Evolutionary conservation across 768 basidiomycete species (phyloP), one percentile per base, ranked within the genome.

Genomic region (Xerocomellus intermedius): DNA sequence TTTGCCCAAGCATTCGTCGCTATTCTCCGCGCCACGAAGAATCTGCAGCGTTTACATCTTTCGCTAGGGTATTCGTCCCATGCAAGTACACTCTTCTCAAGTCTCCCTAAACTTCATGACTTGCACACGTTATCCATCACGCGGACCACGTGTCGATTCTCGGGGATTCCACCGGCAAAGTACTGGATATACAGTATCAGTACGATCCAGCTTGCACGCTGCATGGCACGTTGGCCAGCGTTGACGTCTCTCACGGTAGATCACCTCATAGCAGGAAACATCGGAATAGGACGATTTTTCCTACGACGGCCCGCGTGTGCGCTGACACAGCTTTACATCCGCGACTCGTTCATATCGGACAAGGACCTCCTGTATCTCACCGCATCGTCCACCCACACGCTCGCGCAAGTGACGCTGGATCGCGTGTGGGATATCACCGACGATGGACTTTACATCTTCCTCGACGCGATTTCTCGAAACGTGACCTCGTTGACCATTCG

Each of bases 241-340:
- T 30, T 59, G 46, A 55, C 48, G 2, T 47, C 43, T 3, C 48
- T 57, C 38, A 38, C 22, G 8, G 33, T 50, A 16, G 28, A 41
- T 17, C 4, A 26, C 16, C n/a, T 51, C 17, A 4, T 1, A 21
- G 45, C n/a, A 21, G 30, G 21, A 32, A 28, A 16, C n/a, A 42
- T 28, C 8, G 37, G 39, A 7, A 10, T 33, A 8, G 3, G 22
- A 1, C 45, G 24, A 1, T 2, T 17, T n/a, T 36, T 42, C 13
- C 22, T 55, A 6, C 52, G 16, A 32, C 38, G 21, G 7, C 57
- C 54, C 10, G 24, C 36, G 2, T 59, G 58, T 19, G 32, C 56
- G 5, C 35, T 59, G 32, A 33, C 38, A 10, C 37, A 46, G 0
- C 32, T 59, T 13, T 37, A 28, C 14, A 14, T 59, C 19, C 19